Conservation (phyloP, 75 land plant species). For the Sequoia sempervirens region DNA sequence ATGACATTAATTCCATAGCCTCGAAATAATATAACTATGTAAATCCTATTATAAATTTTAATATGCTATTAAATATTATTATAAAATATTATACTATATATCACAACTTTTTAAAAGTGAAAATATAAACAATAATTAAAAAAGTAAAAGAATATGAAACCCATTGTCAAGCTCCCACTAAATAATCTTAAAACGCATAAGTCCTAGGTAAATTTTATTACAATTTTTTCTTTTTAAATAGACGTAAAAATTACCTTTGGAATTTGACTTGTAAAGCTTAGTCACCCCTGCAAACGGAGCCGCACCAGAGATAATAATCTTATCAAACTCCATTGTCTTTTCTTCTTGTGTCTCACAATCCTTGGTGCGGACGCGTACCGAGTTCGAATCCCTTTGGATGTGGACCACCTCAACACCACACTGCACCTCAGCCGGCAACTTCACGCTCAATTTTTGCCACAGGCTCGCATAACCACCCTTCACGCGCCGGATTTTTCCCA, state of each 20-base stretch:
- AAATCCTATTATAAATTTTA: too few species aligned
- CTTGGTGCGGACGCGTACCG: constrained; percentile 15
- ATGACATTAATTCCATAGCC: too few species aligned
- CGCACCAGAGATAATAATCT: constrained; percentile 47
- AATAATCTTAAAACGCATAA: too few species aligned
- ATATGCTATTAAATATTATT: too few species aligned
- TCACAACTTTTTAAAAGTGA: too few species aligned
- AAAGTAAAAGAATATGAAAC: too few species aligned
- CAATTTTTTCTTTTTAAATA: background rate
- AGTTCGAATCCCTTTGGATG: constrained; percentile 16
- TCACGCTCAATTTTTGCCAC: constrained; percentile 34
- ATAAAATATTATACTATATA: too few species aligned
- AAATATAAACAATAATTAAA: too few species aligned
- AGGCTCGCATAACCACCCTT: constrained; percentile 46
- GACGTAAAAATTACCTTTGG: constrained; percentile 11
- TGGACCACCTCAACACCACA: constrained; percentile 32
- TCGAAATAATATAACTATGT: too few species aligned
- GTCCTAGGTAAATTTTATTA: too few species aligned
- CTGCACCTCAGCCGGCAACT: constrained; percentile 28
- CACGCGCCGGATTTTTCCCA: constrained; percentile 50
- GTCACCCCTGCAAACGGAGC: constrained; percentile 27
- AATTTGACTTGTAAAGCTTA: constrained; percentile 29
- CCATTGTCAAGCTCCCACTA: too few species aligned
- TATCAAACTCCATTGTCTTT: constrained; percentile 34
- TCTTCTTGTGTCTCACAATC: constrained; percentile 11